phyloP scores from a whole-genome alignment of 2,329 filamentous ascomycete genomes.

The Aspergillus sp. region DNA sequence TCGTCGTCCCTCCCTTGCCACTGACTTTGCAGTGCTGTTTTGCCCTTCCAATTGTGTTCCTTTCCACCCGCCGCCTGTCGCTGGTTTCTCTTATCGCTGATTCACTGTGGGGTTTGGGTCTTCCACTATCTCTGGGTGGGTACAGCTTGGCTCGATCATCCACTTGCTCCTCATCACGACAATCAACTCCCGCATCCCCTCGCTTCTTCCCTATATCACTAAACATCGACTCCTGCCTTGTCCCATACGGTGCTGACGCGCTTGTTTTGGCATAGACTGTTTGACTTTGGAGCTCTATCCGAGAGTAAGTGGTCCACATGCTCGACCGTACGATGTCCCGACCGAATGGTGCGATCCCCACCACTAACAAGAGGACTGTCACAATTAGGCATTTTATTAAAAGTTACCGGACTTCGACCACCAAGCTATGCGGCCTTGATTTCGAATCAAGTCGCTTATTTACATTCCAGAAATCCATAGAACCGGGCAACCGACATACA shows the following conservation, averaged over 20 bases:
- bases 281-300: neutral
- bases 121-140: conserved; percentile 10
- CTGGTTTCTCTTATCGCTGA: conserved; percentile 11
- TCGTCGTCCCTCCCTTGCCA: conserved; percentile 2
- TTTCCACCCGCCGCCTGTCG: neutral
- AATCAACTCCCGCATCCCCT: conserved; percentile 1
- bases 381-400: conserved; percentile 1
- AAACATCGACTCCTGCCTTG: neutral
- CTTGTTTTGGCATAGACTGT: neutral
- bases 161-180: neutral
- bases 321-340: neutral
- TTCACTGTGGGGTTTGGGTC: conserved; percentile 12
- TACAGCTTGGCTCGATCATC: neutral
- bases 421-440: conserved; percentile 4
- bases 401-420: neutral
- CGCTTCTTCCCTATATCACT: neutral
- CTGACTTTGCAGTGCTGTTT: neutral
- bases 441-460: neutral
- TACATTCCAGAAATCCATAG: neutral
- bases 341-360: neutral
- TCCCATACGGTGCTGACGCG: neutral
- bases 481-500: neutral
- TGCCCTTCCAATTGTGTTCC: conserved; percentile 5
- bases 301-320: conserved; percentile 7
- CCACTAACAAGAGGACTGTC: neutral